Percentiles rank a stretch among this genome's conserved stretches.
Evolutionary conservation across 768 basidiomycete genomes (phyloP).

Genomic region (Serpula lacrymans): DNA sequence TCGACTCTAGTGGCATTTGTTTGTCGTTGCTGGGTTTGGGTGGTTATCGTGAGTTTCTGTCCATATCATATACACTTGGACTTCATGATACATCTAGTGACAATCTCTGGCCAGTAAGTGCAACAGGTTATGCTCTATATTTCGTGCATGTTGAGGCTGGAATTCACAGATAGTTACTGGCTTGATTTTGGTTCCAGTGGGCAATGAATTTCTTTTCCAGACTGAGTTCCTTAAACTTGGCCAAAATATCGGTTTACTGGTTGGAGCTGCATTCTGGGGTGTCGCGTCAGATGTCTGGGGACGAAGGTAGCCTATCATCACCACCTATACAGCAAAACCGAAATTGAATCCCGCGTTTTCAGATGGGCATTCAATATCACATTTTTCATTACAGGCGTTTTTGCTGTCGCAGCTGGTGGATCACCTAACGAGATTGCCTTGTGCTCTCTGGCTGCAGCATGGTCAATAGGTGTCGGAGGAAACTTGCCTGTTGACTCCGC

Average conservation of each 20-base stretch:
- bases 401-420: slow-evolving; percentile 61
- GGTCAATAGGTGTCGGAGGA: slow-evolving; percentile 71
- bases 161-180: slow-evolving; percentile 55
- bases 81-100: slow-evolving; percentile 37
- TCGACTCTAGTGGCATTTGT: slow-evolving; percentile 50
- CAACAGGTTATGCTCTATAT: neutral
- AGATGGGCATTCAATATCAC: slow-evolving; percentile 72
- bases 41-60: slow-evolving; percentile 65
- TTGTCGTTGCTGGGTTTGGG: slow-evolving; percentile 68
- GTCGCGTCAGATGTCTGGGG: slow-evolving; percentile 71
- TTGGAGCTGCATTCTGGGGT: slow-evolving; percentile 70
- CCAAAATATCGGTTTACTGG: slow-evolving; percentile 67
- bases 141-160: neutral
- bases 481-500: slow-evolving; percentile 75
- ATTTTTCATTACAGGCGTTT: slow-evolving; percentile 61
- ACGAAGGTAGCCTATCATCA: slow-evolving; percentile 39
- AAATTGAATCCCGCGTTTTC: slow-evolving; percentile 6
- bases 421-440: slow-evolving; percentile 51
- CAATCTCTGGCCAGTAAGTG: slow-evolving; percentile 68
- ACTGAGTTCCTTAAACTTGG: slow-evolving; percentile 65
- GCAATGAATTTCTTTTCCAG: slow-evolving; percentile 61
- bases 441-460: slow-evolving; percentile 49
- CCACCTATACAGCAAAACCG: slow-evolving; percentile 1
- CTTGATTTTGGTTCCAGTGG: slow-evolving; percentile 59
- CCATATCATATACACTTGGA: neutral